Percentiles rank a stretch among this genome's conserved stretches.
phyloP scores from a whole-genome alignment of 23 red algal species.

The Agarophyton chilense region DNA sequence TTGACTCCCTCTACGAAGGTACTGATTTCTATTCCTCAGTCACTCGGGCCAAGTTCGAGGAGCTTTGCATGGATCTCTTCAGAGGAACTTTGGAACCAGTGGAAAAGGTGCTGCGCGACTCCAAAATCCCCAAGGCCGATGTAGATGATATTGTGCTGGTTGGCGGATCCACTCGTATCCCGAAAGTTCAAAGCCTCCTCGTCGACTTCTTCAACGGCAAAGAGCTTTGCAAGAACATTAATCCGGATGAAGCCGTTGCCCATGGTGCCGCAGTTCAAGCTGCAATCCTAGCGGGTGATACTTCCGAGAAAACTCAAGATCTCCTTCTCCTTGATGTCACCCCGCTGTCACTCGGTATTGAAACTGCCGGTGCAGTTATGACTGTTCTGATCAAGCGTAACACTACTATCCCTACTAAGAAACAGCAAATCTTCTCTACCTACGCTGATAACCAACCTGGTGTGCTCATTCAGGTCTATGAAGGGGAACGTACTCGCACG shows the following conservation, averaged over 20 bases:
- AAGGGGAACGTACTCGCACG: slow-evolving; percentile 96
- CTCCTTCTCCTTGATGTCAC: slow-evolving; percentile 97
- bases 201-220: slow-evolving; percentile 99
- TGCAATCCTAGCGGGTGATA: slow-evolving; percentile 94
- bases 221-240: slow-evolving; percentile 99
- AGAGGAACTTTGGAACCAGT: slow-evolving; percentile 95
- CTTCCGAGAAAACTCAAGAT: slow-evolving; percentile 94
- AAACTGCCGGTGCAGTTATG: slow-evolving; percentile 99
- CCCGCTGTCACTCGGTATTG: slow-evolving; percentile 96
- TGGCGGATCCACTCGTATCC: slow-evolving; percentile 98
- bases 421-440: slow-evolving; percentile 98
- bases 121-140: slow-evolving; percentile 93
- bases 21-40: slow-evolving; percentile 97
- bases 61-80: slow-evolving; percentile 99
- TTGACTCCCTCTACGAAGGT: slow-evolving; percentile 97
- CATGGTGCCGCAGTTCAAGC: slow-evolving; percentile 99
- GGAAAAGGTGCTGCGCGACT: slow-evolving; percentile 92
- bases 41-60: slow-evolving; percentile 98
- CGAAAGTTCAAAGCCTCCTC: slow-evolving; percentile 96
- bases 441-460: slow-evolving; percentile 99
- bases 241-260: slow-evolving; percentile 99
- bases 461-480: slow-evolving; percentile 98
- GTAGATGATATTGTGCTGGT: slow-evolving; percentile 98
- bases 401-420: slow-evolving; percentile 99
- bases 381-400: slow-evolving; percentile 97